A percentile compares a stretch with the other conserved stretches of the same genome.
phyloP scores from a whole-genome alignment of 106 monocot species.

The Phalaenopsis equestris region DNA sequence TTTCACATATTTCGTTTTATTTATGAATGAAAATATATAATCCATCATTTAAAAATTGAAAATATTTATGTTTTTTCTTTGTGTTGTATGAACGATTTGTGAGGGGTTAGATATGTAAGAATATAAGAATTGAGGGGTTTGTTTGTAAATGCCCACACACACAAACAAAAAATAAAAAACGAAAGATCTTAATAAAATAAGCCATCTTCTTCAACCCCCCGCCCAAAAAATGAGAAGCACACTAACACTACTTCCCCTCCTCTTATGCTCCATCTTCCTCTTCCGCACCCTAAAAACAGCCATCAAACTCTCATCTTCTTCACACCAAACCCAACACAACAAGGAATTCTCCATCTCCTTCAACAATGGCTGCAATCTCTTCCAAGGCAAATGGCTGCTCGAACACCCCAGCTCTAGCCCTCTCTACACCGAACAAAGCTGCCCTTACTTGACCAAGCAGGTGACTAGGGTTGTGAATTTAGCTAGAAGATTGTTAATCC shows the following conservation, averaged over 20 bases:
- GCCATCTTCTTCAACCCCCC: not conserved
- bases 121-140: too few relatives aligned
- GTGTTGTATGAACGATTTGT: too few relatives aligned
- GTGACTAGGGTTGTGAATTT: too few relatives aligned
- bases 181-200: not conserved
- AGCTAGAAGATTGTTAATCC: too few relatives aligned
- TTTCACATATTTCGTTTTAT: too few relatives aligned
- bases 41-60: too few relatives aligned
- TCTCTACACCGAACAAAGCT: slow-evolving; percentile 26
- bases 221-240: slow-evolving; percentile 9
- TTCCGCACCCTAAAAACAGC: slow-evolving; percentile 5
- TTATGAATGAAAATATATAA: too few relatives aligned
- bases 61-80: too few relatives aligned
- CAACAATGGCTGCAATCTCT: slow-evolving; percentile 20
- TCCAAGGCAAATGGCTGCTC: slow-evolving; percentile 25
- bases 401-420: slow-evolving; percentile 11
- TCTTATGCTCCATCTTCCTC: slow-evolving; percentile 18
- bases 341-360: not conserved
- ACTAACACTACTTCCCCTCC: slow-evolving; percentile 13
- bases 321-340: not conserved
- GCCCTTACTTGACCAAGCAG: slow-evolving; percentile 27
- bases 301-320: not conserved
- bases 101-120: too few relatives aligned
- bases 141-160: too few relatives aligned
- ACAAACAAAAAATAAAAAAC: not conserved